Evolutionary conservation across 2,329 filamentous ascomycete species (phyloP), one percentile per base, ranked within the genome.

Genomic region (Arthrinium phaeospermum): DNA sequence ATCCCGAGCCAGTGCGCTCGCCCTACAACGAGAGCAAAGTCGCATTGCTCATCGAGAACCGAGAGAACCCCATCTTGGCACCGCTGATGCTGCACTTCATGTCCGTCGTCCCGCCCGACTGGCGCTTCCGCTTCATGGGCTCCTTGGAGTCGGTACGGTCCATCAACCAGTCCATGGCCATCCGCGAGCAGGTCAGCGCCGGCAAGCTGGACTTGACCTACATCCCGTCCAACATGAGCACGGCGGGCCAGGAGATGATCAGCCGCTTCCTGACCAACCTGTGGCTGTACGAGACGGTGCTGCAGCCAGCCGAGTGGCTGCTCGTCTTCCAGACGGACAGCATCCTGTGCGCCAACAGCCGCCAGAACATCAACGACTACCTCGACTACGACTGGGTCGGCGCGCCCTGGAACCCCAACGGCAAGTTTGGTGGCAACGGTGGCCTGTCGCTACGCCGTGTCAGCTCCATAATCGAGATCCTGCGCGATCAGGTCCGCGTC

Each of bases 91-190:
- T 89, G 34, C 88, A 90, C 77, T 88, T 89, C 80, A 89, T 89
- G 75, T 82, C 85, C 4, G 86, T 89, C 27, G 85, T 90, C 1
- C 88, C 88, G 5, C 85, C 86, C 1, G 87, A 89, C 80, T 90
- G 88, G 88, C 85, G 84, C 44, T 88, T 89, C 80, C 83, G 84
- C 53, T 89, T 89, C 82, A 87, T 89, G 83, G 87, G 88, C 71
- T 87, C 85, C 19, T 44, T 78, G 30, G 82, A 83, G 69, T 86
- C 85, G 10, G 84, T 89, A 41, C 79, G 80, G 47, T 76, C 76
- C 73, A 77, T 89, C 76, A 87, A 87, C 78, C 68, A 75, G 70
- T 85, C 83, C 44, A 79, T 83, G 19, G 85, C 86, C 53, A 85
- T 88, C 77, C 83, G 83, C 13, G 78, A 83, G 73, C 83, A 85